Evolutionary conservation across 192 early-diverging fungal genomes (phyloP), one percentile per base, ranked within the genome.

Genomic region (Cetraspora pellucida): DNA sequence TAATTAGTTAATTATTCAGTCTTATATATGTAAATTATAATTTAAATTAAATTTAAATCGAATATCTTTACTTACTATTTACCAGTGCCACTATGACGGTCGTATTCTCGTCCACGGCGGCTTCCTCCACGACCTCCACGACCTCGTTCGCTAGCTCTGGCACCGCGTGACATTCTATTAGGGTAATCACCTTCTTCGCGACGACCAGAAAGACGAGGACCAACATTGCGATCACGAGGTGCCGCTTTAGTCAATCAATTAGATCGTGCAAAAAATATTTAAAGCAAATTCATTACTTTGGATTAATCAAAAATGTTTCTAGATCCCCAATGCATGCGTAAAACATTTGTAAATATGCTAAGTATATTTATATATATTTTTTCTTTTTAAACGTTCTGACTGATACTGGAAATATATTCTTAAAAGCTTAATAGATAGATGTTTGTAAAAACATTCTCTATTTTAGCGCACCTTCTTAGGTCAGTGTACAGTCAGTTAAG

Each of bases 81-180:
- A 54, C 91, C 93, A n/a, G 92, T 93, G 64, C 82, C 92, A 81
- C 87, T 90, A 88, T 94, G 94, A 79, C 95, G 93, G 82, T 98
- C 95, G 81, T 90, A 93, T 83, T 91, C 89, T 72, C 92, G 91
- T 2, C 92, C 90, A 80, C 89, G 87, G 46, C 79, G 72, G 17
- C 87, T 82, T 28, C 87, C 87, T 49, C 91, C 84, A 46, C 83
- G 83, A 71, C 85, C 79, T 50, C 84, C 89, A 59, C 88, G 85
- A 71, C 72, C 77, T 73, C 81, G 64, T 79, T 27, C 78, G 37
- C 66, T 85, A 82, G 78, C 78, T 74, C 87, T 85, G 59, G 77
- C 85, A 71, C 82, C 82, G 74, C 85, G 88, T 72, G 58, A 78
- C 11, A 72, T 78, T 59, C 87, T 84, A 61, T 69, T 77, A 78